Percentiles rank a stretch among this genome's conserved stretches.
These are phyloP conservation scores for Tetrapyrgos nigripes DNA, from an alignment of 1,284 basidiomycete genomes.

Conservation along the genomic window DNA sequence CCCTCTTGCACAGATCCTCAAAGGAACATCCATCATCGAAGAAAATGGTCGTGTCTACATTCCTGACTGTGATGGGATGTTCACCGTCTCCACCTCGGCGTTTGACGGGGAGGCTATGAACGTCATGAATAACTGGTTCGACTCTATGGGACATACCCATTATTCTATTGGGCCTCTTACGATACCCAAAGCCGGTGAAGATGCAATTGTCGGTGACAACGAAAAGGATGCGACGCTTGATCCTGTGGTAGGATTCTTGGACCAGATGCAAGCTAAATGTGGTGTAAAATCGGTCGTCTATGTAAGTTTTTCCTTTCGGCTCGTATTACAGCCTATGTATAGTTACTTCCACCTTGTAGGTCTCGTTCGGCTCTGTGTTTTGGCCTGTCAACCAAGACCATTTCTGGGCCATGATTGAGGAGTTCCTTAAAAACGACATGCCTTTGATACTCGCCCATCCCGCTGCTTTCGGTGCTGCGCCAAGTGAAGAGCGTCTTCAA, in stretches of 20 bases:
- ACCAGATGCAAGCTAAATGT: not conserved
- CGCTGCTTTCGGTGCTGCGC: not conserved
- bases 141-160: constrained; percentile 10
- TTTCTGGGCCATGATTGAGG: constrained; percentile 8
- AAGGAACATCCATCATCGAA: too few relatives aligned
- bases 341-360: not conserved
- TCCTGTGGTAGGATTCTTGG: not conserved
- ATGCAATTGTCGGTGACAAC: not conserved
- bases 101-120: constrained; percentile 20
- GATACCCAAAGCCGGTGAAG: not conserved
- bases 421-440: not conserved
- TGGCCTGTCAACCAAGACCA: not conserved
- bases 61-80: constrained; percentile 7
- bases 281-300: not conserved
- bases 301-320: not conserved
- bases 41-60: not conserved
- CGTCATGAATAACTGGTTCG: constrained; percentile 17
- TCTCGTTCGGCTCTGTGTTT: constrained; percentile 10
- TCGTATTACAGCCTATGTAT: not conserved
- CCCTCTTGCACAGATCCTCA: not conserved
- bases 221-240: not conserved
- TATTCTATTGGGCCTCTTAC: constrained; percentile 20
- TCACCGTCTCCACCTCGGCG: constrained; percentile 16
- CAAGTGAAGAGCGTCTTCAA: not conserved
- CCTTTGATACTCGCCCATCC: constrained; percentile 9